Conservation (phyloP, 2,329 filamentous ascomycete genomes). For the Curvularia eragrostidis region DNA sequence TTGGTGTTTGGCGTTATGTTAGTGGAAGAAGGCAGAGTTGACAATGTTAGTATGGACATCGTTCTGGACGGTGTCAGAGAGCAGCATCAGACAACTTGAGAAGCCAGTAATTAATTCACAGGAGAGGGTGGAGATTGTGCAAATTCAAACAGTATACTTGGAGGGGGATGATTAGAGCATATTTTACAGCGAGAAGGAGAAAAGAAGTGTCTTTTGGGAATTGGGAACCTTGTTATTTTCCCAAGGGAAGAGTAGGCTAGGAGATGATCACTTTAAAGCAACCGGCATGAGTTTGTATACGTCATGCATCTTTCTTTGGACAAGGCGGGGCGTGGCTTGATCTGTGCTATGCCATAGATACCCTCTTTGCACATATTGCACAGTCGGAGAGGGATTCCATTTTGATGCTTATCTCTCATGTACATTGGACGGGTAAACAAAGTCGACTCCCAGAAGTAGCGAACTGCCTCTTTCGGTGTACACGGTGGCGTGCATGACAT, state of each 20-base stretch:
- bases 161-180: neutral
- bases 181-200: neutral
- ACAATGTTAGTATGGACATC: neutral
- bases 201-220: neutral
- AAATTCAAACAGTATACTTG: no score
- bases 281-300: no score
- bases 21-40: neutral
- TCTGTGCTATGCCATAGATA: no score
- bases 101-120: neutral
- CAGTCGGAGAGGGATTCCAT: neutral
- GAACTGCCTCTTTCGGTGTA: neutral
- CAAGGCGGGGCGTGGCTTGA: no score
- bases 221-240: neutral
- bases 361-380: no score
- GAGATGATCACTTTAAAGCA: no score
- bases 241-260: no score
- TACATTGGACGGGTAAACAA: neutral
- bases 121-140: no score
- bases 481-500: slow-evolving; percentile 6
- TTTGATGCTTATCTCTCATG: neutral
- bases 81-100: neutral
- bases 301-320: no score
- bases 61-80: neutral
- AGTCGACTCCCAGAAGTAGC: neutral
- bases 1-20: neutral